Percentiles rank a stretch among this genome's conserved stretches.
phyloP scores from a whole-genome alignment of 305 asterid species.

The Salvia sclarea region DNA sequence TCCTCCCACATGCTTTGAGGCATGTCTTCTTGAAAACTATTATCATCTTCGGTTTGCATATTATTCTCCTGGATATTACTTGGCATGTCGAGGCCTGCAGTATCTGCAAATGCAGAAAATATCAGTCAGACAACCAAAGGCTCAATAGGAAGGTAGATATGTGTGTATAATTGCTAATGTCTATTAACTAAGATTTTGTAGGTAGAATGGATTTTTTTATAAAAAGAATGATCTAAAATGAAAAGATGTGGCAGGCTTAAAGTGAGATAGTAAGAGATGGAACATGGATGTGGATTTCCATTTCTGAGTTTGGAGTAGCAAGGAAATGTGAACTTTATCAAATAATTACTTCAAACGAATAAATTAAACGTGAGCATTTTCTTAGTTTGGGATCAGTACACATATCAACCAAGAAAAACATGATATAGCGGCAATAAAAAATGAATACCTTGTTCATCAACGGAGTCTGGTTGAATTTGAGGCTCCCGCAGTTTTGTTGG shows the following conservation, averaged over 20 bases:
- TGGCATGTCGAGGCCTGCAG: conserved; percentile 41
- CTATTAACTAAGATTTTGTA: neutral
- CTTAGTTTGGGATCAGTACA: neutral
- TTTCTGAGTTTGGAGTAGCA: neutral
- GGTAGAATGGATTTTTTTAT: neutral
- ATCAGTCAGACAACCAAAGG: conserved; percentile 1
- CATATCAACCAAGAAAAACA: neutral
- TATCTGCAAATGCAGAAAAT: conserved; percentile 37
- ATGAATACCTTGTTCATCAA: conserved; percentile 60
- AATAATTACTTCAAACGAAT: neutral
- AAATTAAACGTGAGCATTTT: neutral
- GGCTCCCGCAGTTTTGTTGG: conserved; percentile 64
- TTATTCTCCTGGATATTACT: conserved; percentile 36
- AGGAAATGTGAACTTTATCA: neutral
- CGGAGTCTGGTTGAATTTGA: conserved; percentile 46
- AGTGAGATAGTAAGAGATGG: conserved; percentile 8
- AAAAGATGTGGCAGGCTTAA: neutral
- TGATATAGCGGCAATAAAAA: conserved; percentile 10
- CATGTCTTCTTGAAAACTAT: conserved; percentile 50
- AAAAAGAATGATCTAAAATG: neutral
- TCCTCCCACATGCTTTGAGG: conserved; percentile 48
- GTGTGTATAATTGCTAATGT: conserved; percentile 1
- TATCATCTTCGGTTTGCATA: conserved; percentile 36
- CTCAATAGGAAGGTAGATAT: neutral
- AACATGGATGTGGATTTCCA: neutral